Conservation (phyloP, 2,329 filamentous ascomycete species). For the Pezicula rhizophila region DNA sequence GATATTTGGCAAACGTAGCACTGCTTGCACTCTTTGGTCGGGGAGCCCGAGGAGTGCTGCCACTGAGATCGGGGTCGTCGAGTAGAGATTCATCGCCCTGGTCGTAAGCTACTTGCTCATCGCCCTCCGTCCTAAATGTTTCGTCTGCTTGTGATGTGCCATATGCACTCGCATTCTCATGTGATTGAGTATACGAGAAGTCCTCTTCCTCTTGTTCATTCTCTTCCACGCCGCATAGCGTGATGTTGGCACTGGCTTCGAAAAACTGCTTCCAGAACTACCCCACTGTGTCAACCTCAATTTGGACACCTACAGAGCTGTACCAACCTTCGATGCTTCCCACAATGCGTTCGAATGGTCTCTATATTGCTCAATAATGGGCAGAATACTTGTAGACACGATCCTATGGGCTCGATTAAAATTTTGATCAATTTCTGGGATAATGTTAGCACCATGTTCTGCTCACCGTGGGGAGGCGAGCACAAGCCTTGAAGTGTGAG, state of each 20-base stretch:
- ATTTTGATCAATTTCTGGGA: slow-evolving; percentile 90
- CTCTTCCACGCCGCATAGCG: slow-evolving; percentile 90
- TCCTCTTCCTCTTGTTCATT: slow-evolving; percentile 53
- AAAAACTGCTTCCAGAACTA: slow-evolving; percentile 99
- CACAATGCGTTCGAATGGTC: slow-evolving; percentile 91
- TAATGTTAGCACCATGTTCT: slow-evolving; percentile 5
- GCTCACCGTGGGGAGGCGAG: neutral
- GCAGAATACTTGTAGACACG: slow-evolving; percentile 87
- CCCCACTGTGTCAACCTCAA: slow-evolving; percentile 16
- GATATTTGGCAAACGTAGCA: slow-evolving; percentile 57
- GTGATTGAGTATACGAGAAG: slow-evolving; percentile 31
- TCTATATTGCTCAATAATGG: slow-evolving; percentile 90
- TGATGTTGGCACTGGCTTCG: slow-evolving; percentile 95
- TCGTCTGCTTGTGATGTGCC: slow-evolving; percentile 36
- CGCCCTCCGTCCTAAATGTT: slow-evolving; percentile 15
- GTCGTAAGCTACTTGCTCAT: slow-evolving; percentile 25
- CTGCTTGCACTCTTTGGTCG: slow-evolving; percentile 39
- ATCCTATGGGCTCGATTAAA: slow-evolving; percentile 96
- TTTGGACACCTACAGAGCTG: neutral
- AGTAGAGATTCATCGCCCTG: slow-evolving; percentile 59
- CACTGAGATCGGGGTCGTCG: slow-evolving; percentile 55
- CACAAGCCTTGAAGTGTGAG: slow-evolving; percentile 78
- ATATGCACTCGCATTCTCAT: slow-evolving; percentile 25
- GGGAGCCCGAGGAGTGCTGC: slow-evolving; percentile 61
- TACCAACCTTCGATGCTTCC: slow-evolving; percentile 82